Evolutionary conservation across 1,139 yeast genomes (phyloP), one percentile per base, ranked within the genome.

Genomic region (Arxiozyma slooffiae): DNA sequence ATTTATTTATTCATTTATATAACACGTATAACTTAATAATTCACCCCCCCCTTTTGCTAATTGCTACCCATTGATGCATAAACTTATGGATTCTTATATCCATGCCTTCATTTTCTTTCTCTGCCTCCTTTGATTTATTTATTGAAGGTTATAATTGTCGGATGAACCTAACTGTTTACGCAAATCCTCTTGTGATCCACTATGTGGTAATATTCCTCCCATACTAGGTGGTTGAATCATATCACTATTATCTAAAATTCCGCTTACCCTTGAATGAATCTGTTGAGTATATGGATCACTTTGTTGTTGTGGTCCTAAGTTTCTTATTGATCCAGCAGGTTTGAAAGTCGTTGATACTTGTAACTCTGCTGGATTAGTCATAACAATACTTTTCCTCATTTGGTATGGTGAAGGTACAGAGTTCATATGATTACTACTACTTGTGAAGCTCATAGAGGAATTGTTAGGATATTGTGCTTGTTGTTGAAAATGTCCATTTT

Each of bases 351-450:
- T 73, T 48, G 71, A 75, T 53, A 76, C 74, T 11, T 60, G 76
- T 54, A 85, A 78, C 51, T 81, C 85, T 3, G 80, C 81, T 1
- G 92, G 89, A 59, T 84, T 81, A 55, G 81, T 74, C 89, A 84
- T 83, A n/a, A 80, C 87, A 50, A 84, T 83, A 38, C 88, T 81
- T 41, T 82, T 76, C 64, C 90, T 74, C 44, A 76, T 63, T 55
- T 73, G 78, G 53, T 72, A 74, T 17, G 80, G 78, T 34, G 49
- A 44, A 38, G 51, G 40, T 44, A 58, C 48, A 47, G 49, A 48
- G 51, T 58, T 26, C 53, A 57, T 42, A 55, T 61, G 42, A 55
- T 58, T 38, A 24, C 44, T 44, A 50, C 53, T 47, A 45, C 57
- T 48, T 38, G 36, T 38, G 48, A 54, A 30, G 24, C 48, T 56